Base-by-base conservation (phyloP, 2,329 filamentous ascomycete species). In the Dendrostoma leiphaemia region DNA sequence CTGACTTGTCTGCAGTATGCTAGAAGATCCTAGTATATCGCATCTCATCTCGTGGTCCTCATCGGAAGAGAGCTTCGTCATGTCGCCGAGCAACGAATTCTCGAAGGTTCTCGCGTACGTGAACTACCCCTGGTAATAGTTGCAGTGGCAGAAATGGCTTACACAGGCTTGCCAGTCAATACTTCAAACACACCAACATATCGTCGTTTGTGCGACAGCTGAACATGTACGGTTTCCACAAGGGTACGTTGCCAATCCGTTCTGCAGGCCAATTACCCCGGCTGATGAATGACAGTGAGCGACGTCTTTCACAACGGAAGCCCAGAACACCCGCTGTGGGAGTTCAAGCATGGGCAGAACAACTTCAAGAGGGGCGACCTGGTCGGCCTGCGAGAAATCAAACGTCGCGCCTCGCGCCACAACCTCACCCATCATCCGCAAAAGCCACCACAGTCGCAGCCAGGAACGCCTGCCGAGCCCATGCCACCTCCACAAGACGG, bases 141-240 rank as follows among this genome's bases (percentile, higher is more conserved):
- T 59, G 63, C 60, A 58, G 34, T 21, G n/a, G 62, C 24, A 40
- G 19, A 53, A 48, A 44, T 7, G 38, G 40, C 52, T 57, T 40
- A 57, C 44, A 10, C 23, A n/a, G 31, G 21, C 24, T 35, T 31
- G 55, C 37, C 64, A 96, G 93, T 51, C 91, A 96, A 83, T 99
- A 99, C 69, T 99, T 99, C 71, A 99, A 99, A 67, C 94, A 99
- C 70, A 99, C 93, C 63, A 99, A 99, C 67, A 96, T 97, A 58
- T 97, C 94, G 10, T 97, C 94, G 1, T 99, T 99, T 70, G 94
- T 99, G 47, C 85, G 94, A 46, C 94, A 99, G 74, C 75, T 99
- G 48, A 99, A 99, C 69, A 99, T 99, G 94, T 99, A 99, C 64
- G 94, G 94, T 6, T 99, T 99, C 71, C 94, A 99, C 70, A 99